Base-by-base conservation (phyloP, 257 asterid genomes). In the Jacaranda mimosifolia region DNA sequence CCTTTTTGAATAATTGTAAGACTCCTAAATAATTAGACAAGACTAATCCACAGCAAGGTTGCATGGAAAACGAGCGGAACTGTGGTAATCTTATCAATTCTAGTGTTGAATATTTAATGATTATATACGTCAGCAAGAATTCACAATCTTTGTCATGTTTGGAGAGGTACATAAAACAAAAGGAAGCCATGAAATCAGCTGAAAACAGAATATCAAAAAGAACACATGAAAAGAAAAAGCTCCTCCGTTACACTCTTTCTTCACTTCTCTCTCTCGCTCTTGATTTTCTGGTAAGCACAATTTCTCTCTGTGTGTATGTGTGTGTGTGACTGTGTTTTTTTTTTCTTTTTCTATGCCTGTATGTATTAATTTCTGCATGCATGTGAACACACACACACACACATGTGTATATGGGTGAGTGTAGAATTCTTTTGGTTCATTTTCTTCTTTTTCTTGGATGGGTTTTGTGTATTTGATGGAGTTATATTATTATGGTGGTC, bases 181-280 rank as follows among this genome's bases (percentile, higher is more conserved):
- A 80, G 69, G 10, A 26, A 46, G 63, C 75, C 84, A 75, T 80
- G 81, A 70, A 80, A 80, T 80, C 81, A 75, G 81, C 84, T 53
- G 7, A 57, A 59, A 75, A 60, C 60, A 11, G 68, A 51, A 7
- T 62, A 74, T 68, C 68, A 68, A 32, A 69, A 40, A 49, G 49
- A 48, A 26, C 62, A 55, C 77, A 32, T 58, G 10, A 55, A 55
- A 78, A 39, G 56, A 21, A 82, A 67, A 82, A 68, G 58, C 74
- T 68, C 74, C 68, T 60, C 53, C 15, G 49, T 26, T 69, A 8
- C 74, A 55, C 80, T 51, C 67, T 70, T 68, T 79, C 75, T 66
- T 18, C 71, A 18, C 74, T 42, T 14, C 73, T 70, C 38, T 68
- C 59, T 74, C 76, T 65, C 74, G 0, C 69, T 78, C 78, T 64